Evolutionary conservation across 2,329 filamentous ascomycete genomes (phyloP), one percentile per base, ranked within the genome.

Genomic region (Cryphonectria naterciae): DNA sequence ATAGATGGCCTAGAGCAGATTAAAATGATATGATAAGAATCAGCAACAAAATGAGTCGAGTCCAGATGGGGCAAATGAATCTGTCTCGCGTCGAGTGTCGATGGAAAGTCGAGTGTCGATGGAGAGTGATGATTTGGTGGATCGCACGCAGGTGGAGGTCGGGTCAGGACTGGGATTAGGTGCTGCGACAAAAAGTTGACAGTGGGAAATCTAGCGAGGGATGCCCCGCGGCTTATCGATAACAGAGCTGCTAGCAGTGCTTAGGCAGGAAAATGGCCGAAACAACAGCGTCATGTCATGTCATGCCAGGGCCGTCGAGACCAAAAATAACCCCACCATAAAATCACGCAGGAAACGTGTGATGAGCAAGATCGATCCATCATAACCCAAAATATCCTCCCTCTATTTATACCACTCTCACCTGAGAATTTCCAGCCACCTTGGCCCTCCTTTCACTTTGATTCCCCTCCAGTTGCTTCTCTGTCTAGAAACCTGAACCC

Each of bases 281-380:
- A 28, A 60, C 46, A 64, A 64, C 61, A 66, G 22, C 65, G 54
- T 67, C 65, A 67, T 67, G 49, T 67, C 65, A 67, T 25, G 63
- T 25, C 63, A 43, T 28, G 46, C 68, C 67, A 64, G 60, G 68
- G 65, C 68, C 70, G 65, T 49, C 68, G 63, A 70, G 37, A 19
- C 58, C 58, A 39, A 35, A 63, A 35, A 46, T 39, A 68, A 67
- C 71, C 71, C 71, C 71, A 71, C 71, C 67, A 72, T 60, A 67
- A 72, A 72, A 72, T 72, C 68, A 72, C 71, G 70, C 71, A 71
- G 58, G 43, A 67, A 43, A 70, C 68, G 66, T 62, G 66, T 70
- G 66, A 69, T 67, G 43, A 43, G 25, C 67, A 66, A 54, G 49
- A 72, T 54, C 69, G 65, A 32, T 25, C 49, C 49, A 28, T 22